phyloP scores from a whole-genome alignment of 768 basidiomycete species.

The Galerina marginata region DNA sequence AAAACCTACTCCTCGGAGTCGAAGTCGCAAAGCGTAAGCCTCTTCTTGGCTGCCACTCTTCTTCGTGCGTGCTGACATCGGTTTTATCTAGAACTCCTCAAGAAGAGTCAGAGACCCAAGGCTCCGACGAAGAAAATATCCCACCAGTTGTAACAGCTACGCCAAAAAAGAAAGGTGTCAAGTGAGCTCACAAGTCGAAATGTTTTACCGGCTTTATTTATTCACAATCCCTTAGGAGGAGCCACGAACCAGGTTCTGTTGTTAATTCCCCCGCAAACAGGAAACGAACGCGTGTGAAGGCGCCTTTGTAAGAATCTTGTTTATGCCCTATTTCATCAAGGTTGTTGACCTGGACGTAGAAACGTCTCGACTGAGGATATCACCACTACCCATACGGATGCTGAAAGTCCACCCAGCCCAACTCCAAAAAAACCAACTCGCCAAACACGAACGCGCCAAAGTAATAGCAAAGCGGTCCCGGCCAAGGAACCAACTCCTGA shows the following conservation, averaged over 20 bases:
- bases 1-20: slow-evolving; percentile 8
- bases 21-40: slow-evolving; percentile 16
- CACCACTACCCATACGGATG: slow-evolving; percentile 16
- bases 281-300: slow-evolving; percentile 33
- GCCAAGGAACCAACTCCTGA: neutral
- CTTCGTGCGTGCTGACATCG: neutral
- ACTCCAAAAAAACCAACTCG: slow-evolving; percentile 18
- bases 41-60: neutral
- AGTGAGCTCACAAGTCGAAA: slow-evolving; percentile 23
- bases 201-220: neutral
- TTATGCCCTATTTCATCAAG: neutral
- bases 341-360: slow-evolving; percentile 1
- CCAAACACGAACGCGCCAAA: slow-evolving; percentile 13
- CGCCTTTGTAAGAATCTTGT: slow-evolving; percentile 28
- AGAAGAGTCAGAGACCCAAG: slow-evolving; percentile 15
- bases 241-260: slow-evolving; percentile 28
- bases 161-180: slow-evolving; percentile 37
- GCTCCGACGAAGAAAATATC: slow-evolving; percentile 26
- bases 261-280: slow-evolving; percentile 30
- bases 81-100: slow-evolving; percentile 4
- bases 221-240: slow-evolving; percentile 22
- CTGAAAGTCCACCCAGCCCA: slow-evolving; percentile 23
- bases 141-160: slow-evolving; percentile 26
- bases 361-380: slow-evolving; percentile 15
- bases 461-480: neutral